Evolutionary conservation across 257 asterid genomes (phyloP), one percentile per base, ranked within the genome.

Genomic region (Nicotiana paniculata): DNA sequence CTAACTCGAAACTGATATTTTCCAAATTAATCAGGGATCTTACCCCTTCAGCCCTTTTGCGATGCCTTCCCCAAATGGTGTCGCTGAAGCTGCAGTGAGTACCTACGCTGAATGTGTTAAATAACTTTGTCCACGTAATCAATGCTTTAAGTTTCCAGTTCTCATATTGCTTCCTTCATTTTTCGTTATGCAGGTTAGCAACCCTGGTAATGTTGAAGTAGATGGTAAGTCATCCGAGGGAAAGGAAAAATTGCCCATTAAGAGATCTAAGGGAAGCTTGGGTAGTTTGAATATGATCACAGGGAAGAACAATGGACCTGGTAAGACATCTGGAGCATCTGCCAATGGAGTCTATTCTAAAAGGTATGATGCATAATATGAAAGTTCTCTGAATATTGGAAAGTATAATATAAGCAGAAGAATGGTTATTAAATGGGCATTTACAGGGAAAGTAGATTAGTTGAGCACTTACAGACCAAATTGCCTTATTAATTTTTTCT

Each of bases 41-140:
- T 96, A 94, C 88, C 99, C 99, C 39, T 96, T 93, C 87, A 94
- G 97, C 87, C 97, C 97, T 66, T 96, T 88, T 89, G 90, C 93
- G 26, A 86, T 95, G 90, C 96, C 97, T 78, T 93, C 97, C 79
- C 97, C 97, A 35, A 95, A 95, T 90, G 97, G 98, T 55, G 83
- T 90, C 82, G 88, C 90, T 81, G 98, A 95, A 85, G 91, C 93
- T 85, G 84, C 96, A 66, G 97, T 95, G 89, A 92, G 98, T 88
- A 53, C 62, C 83, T 76, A 32, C 39, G 2, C 77, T 46, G 64
- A 37, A 46, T 33, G 35, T 75, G 80, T n/a, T 75, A 51, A 75
- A 26, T 33, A 75, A 75, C 21, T 7, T 51, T 51, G 80, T 26
- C 63, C 46, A 51, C 2, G 16, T 8, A 75, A 51, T 75, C 79